Percentiles rank a stretch among this genome's conserved stretches.
Evolutionary conservation across 257 asterid species (phyloP).

Genomic region (Ocimum tenuiflorum): DNA sequence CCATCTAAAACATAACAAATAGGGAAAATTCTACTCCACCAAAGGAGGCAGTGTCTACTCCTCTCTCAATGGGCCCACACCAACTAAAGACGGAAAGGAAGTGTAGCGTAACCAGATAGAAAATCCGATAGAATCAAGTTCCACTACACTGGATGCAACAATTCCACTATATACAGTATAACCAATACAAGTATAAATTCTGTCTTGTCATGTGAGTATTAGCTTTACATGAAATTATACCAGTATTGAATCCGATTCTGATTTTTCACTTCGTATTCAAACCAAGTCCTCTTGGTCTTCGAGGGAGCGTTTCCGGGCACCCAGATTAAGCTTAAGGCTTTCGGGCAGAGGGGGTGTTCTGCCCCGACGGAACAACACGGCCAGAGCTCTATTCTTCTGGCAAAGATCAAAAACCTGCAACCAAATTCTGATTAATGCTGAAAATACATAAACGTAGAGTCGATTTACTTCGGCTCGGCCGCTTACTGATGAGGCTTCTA

Average conservation of each 20-base stretch:
- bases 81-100: no score
- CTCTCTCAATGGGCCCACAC: no score
- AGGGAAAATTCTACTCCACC: no score
- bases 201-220: not conserved
- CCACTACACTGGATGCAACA: not conserved
- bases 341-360: slow-evolving; percentile 79
- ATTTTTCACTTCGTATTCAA: slow-evolving; percentile 9
- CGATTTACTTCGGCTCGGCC: not conserved
- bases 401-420: slow-evolving; percentile 87
- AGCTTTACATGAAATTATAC: not conserved
- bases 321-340: slow-evolving; percentile 68
- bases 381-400: slow-evolving; percentile 69
- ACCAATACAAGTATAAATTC: slow-evolving; percentile 4
- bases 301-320: slow-evolving; percentile 77
- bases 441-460: not conserved
- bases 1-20: no score
- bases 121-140: slow-evolving; percentile 11
- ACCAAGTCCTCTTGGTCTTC: slow-evolving; percentile 57
- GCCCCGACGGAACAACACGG: slow-evolving; percentile 74
- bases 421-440: not conserved
- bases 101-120: not conserved
- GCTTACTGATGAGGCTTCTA: slow-evolving; percentile 90
- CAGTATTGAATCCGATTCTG: not conserved
- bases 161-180: slow-evolving; percentile 25
- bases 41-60: no score